These are phyloP conservation scores for Smithsoniella earleae DNA, from an alignment of 163 green algal genomes.

Conservation along the genomic window DNA sequence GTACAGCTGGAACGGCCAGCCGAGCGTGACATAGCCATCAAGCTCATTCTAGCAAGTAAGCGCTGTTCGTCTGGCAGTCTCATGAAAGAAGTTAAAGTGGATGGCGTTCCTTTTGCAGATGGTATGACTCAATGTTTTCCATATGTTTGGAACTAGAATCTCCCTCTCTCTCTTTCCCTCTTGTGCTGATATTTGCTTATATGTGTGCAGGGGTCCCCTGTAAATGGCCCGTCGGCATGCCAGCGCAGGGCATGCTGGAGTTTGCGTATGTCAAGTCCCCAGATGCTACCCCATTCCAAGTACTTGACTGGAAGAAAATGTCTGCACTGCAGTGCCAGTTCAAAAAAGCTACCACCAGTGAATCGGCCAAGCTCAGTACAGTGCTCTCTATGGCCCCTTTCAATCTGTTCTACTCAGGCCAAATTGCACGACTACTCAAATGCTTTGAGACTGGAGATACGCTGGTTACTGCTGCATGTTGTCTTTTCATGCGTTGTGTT, in stretches of 20 bases:
- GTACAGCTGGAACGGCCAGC: background rate
- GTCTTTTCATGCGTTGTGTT: background rate
- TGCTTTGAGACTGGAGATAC: background rate
- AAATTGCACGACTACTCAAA: constrained; percentile 1
- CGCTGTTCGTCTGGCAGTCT: background rate
- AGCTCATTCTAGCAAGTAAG: background rate
- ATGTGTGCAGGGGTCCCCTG: too few relatives aligned
- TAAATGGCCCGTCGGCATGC: background rate
- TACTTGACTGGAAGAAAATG: constrained; percentile 20
- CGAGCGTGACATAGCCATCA: background rate
- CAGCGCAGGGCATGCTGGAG: background rate
- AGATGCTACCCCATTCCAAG: background rate
- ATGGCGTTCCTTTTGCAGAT: background rate
- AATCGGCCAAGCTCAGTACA: background rate
- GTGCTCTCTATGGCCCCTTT: background rate
- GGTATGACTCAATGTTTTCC: too few relatives aligned
- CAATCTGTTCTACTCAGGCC: background rate
- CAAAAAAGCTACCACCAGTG: background rate
- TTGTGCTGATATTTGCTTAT: too few relatives aligned
- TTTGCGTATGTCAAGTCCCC: background rate
- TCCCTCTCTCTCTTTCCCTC: too few relatives aligned
- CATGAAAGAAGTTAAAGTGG: background rate
- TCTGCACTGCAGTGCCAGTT: background rate
- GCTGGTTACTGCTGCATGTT: background rate
- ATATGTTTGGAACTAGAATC: too few relatives aligned